Conservation (phyloP, 1,284 basidiomycete species). For the Volvariella volvacea region DNA sequence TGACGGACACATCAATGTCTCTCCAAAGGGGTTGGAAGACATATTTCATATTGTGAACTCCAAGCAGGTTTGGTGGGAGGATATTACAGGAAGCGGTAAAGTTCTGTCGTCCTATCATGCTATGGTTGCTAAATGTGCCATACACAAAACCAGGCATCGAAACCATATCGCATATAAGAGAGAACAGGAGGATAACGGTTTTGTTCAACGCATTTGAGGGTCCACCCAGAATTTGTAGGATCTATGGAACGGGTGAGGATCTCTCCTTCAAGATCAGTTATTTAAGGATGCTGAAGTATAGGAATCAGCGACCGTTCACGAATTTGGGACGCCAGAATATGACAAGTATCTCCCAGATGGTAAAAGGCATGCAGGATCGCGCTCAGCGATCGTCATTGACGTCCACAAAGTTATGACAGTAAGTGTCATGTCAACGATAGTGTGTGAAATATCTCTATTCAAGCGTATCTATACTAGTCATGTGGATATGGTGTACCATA, state of each 20-base stretch:
- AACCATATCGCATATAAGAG: constrained; percentile 51
- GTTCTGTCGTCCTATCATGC: too few relatives aligned
- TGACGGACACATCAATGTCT: constrained; percentile 48
- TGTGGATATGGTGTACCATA: constrained; percentile 50
- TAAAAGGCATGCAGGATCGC: constrained; percentile 42
- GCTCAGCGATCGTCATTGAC: constrained; percentile 43
- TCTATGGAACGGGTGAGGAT: constrained; percentile 41
- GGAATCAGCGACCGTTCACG: constrained; percentile 43
- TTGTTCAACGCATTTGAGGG: constrained; percentile 52
- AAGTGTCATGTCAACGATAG: too few relatives aligned
- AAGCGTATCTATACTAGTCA: neutral
- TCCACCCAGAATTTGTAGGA: constrained; percentile 41
- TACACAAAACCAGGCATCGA: constrained; percentile 32
- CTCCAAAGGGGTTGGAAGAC: constrained; percentile 43
- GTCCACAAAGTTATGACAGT: constrained; percentile 48
- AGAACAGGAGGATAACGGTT: constrained; percentile 51
- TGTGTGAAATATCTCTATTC: too few relatives aligned
- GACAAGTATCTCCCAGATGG: constrained; percentile 32
- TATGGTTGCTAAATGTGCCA: neutral
- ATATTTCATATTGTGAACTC: constrained; percentile 42
- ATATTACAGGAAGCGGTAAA: constrained; percentile 48
- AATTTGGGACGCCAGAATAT: constrained; percentile 48
- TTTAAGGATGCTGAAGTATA: too few relatives aligned
- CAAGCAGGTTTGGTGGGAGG: constrained; percentile 49
- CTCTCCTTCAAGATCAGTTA: too few relatives aligned